Evolutionary conservation across 2,329 filamentous ascomycete genomes (phyloP).

Genomic region (Ustulina deusta): DNA sequence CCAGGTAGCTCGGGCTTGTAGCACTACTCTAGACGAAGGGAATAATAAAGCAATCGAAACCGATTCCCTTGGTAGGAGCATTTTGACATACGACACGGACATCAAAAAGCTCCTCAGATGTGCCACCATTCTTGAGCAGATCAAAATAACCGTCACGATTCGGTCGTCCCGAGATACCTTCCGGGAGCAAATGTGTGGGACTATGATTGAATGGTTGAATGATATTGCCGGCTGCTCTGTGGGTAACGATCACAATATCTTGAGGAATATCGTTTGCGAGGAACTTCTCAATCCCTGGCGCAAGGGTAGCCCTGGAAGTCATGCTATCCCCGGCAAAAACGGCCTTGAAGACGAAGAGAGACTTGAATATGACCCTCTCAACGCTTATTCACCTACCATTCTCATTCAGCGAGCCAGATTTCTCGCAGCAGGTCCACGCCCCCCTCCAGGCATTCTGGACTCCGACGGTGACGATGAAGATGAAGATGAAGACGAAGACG

Average conservation of each 20-base stretch:
- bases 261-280: constrained; percentile 87
- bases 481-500: constrained; percentile 63
- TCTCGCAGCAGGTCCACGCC: constrained; percentile 47
- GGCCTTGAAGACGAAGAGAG: constrained; percentile 85
- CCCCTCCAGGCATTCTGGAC: constrained; percentile 54
- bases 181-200: constrained; percentile 98
- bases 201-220: constrained; percentile 93
- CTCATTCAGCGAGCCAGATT: constrained; percentile 55
- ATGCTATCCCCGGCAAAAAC: constrained; percentile 80
- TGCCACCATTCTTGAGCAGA: constrained; percentile 89
- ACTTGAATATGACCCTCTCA: constrained; percentile 62
- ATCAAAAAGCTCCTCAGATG: constrained; percentile 79
- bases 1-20: constrained; percentile 91
- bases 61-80: constrained; percentile 86
- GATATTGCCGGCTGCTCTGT: constrained; percentile 93
- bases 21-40: constrained; percentile 76
- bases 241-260: constrained; percentile 80
- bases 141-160: constrained; percentile 95
- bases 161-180: constrained; percentile 94
- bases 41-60: constrained; percentile 85
- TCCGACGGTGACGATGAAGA: constrained; percentile 62
- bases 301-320: constrained; percentile 83
- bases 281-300: constrained; percentile 91
- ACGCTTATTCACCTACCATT: constrained; percentile 48
- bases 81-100: constrained; percentile 81